Evolutionary conservation across 2,329 filamentous ascomycete genomes (phyloP), one percentile per base, ranked within the genome.

Genomic region (Exophiala sp.): DNA sequence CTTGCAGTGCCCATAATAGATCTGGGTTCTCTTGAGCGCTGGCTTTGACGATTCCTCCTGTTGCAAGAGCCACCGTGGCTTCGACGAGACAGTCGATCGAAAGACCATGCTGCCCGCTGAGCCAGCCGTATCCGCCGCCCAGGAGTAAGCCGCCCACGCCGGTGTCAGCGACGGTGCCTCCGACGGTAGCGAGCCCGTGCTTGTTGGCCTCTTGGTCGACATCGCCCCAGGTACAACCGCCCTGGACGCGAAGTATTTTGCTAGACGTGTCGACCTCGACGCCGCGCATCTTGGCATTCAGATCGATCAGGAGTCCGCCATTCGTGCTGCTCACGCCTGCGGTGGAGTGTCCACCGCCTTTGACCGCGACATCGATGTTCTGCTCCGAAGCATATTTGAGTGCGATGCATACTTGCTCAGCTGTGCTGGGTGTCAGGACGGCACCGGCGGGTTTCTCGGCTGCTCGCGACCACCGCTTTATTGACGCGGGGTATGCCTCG

Each of bases 111-210:
- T 71, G 69, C 1, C 79, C 78, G 21, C 73, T 77, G 12, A 86
- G 68, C 66, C 78, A 77, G 1, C 83, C 81, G 61, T 81, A 82
- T 1, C 82, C 83, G 20, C 82, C 82, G 1, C 80, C 80, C 1
- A 84, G 65, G 0, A 78, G 76, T 11, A 85, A 69, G 0, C 80
- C 83, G 2, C 80, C 82, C 5, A 86, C 78, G 5, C 83, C 83
- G 1, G 82, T 85, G 58, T 85, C 79, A 39, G 80, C 80, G 8
- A 85, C 80, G 0, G 82, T 84, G 2, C 83, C 83, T 7, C 82
- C 82, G 0, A 84, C 79, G 1, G 81, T 81, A 2, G 81, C 82
- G 2, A 85, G 73, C 0, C 75, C 74, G 61, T 80, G 68, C 44
- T 74, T 66, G 47, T 71, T 77, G 0, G 76, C 75, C 0, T 75